Evolutionary conservation across 2,329 filamentous ascomycete species (phyloP), one percentile per base, ranked within the genome.

Genomic region (Epichloe brachyelytri): DNA sequence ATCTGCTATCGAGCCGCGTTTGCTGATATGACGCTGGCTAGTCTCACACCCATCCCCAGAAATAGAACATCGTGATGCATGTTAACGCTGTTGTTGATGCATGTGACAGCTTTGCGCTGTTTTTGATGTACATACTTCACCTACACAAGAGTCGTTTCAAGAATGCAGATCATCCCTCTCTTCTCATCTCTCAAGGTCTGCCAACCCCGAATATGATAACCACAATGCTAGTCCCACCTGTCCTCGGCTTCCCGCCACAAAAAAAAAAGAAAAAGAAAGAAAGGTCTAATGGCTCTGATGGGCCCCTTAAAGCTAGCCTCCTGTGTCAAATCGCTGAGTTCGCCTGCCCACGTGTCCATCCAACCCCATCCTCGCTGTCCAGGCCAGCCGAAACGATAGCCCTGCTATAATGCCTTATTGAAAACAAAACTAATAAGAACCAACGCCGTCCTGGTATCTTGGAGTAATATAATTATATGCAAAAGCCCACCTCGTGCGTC

Each of bases 361-460:
- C 33, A 10, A 19, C 38, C 45, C 12, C 33, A 15, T 43, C 20
- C 36, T 40, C 50, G 34, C 37, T 44, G 15, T 33, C n/a, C 6
- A 17, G 14, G 19, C 17, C 5, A 43, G 14, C 33, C 19, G 39
- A 47, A 43, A 39, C 38, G 11, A 37, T 39, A 15, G 20, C 26
- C 12, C 6, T 34, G 26, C 15, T 22, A 36, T 38, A 41, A 50
- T 46, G 48, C 39, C 39, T 15, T 12, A 22, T 20, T 48, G 20
- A 22, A 48, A 15, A 22, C 7, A 17, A 38, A n/a, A 56, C 46
- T n/a, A 36, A 60, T 60, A 57, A 59, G 54, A 61, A 56, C 54
- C 56, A 67, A 67, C 65, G 63, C 64, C 65, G 58, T 63, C 63
- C 64, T 67, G 65, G 64, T 68, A 68, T 67, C 64, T 67, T 60